Evolutionary conservation across 2,329 filamentous ascomycete genomes (phyloP).

Genomic region (Helminthosporium solani): DNA sequence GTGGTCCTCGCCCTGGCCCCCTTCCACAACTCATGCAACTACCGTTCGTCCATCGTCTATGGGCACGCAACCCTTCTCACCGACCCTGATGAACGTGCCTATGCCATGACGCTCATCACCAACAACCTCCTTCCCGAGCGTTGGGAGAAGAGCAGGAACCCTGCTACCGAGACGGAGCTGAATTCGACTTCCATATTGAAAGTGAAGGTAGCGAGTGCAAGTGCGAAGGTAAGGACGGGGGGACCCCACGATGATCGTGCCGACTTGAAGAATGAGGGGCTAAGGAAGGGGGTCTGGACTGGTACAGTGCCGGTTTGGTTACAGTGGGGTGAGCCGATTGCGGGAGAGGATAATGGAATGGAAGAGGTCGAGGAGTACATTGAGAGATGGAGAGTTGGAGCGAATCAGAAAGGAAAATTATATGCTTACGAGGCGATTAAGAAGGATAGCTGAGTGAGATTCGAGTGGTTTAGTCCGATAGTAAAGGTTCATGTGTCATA

Average conservation of each 20-base stretch:
- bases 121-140: conserved; percentile 34
- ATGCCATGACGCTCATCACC: conserved; percentile 36
- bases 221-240: conserved; percentile 36
- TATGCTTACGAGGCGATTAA: conserved; percentile 28
- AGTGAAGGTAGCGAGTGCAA: conserved; percentile 29
- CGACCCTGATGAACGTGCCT: conserved; percentile 23
- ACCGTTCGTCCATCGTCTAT: conserved; percentile 33
- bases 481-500: too few species aligned
- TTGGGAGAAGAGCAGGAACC: conserved; percentile 33
- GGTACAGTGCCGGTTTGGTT: conserved; percentile 40
- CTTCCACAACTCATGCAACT: conserved; percentile 42
- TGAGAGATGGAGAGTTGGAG: conserved; percentile 36
- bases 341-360: conserved; percentile 35
- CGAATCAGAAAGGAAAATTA: conserved; percentile 23
- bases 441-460: conserved; percentile 11
- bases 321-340: conserved; percentile 35
- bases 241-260: conserved; percentile 37
- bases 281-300: conserved; percentile 33
- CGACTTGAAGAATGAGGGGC: conserved; percentile 29
- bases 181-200: conserved; percentile 30
- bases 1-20: conserved; percentile 37
- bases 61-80: conserved; percentile 32
- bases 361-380: conserved; percentile 65
- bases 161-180: conserved; percentile 33
- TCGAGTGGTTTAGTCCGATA: too few species aligned